A percentile compares a stretch with the other conserved stretches of the same genome.
These are phyloP conservation scores for Cercospora janseana DNA, from an alignment of 2,329 filamentous ascomycete species.

Conservation along the genomic window DNA sequence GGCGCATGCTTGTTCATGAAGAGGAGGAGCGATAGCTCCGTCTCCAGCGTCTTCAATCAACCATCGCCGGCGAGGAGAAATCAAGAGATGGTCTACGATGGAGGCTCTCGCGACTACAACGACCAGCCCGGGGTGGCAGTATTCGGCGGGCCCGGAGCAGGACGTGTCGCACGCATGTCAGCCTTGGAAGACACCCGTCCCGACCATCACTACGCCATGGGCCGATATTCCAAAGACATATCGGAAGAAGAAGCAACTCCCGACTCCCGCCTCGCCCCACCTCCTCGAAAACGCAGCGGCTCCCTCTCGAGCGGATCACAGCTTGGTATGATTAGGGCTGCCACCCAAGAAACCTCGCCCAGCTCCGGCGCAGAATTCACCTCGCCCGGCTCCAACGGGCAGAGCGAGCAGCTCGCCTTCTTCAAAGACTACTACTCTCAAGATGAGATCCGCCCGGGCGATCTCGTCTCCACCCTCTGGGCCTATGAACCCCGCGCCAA, in stretches of 20 bases:
- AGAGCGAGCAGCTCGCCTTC: conserved; percentile 91
- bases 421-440: conserved; percentile 99
- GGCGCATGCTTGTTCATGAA: conserved; percentile 59
- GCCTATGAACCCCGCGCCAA: conserved; percentile 91
- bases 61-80: conserved; percentile 61
- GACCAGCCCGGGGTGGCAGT: conserved; percentile 62
- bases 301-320: conserved; percentile 84
- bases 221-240: conserved; percentile 52
- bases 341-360: conserved; percentile 70
- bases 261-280: conserved; percentile 62
- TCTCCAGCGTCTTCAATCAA: conserved; percentile 81
- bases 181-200: conserved; percentile 76
- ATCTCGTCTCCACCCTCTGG: conserved; percentile 89
- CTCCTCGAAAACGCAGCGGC: conserved; percentile 65
- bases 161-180: conserved; percentile 92
- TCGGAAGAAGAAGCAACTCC: conserved; percentile 58
- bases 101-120: conserved; percentile 39
- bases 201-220: conserved; percentile 29
- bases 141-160: conserved; percentile 78
- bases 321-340: conserved; percentile 44
- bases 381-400: conserved; percentile 83
- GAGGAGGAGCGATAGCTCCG: conserved; percentile 59
- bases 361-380: conserved; percentile 73
- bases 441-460: conserved; percentile 89
- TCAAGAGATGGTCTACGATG: conserved; percentile 43